phyloP scores from a whole-genome alignment of 805 yeast genomes.

The Lachancea fermentati region DNA sequence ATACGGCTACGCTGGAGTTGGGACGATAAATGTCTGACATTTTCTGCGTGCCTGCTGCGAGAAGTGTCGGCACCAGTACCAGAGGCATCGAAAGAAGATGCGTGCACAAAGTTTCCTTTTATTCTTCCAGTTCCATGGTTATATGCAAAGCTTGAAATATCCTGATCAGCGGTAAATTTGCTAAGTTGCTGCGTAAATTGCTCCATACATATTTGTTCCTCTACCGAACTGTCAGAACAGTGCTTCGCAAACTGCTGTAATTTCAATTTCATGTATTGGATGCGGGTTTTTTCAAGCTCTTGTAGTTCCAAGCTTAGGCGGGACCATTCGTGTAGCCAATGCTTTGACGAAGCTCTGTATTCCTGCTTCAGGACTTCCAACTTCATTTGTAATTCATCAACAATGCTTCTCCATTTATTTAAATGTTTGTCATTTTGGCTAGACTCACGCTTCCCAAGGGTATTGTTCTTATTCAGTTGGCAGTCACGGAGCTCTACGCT shows the following conservation, averaged over 20 bases:
- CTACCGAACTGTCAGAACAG: conserved; percentile 21
- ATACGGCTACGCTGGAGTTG: conserved; percentile 15
- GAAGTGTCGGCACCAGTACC: not conserved
- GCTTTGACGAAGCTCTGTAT: conserved; percentile 28
- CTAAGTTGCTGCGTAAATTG: conserved; percentile 19
- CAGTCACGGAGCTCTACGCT: conserved; percentile 24
- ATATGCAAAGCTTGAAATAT: conserved; percentile 29
- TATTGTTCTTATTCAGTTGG: conserved; percentile 27
- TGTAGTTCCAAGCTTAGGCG: conserved; percentile 23
- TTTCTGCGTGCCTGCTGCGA: conserved; percentile 8
- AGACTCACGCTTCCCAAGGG: conserved; percentile 25
- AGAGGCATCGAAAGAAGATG: not conserved
- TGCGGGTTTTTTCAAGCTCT: conserved; percentile 28
- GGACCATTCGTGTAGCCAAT: conserved; percentile 33
- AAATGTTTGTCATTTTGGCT: conserved; percentile 27
- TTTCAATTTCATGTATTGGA: conserved; percentile 25
- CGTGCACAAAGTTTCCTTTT: conserved; percentile 14
- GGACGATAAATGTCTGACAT: conserved; percentile 25
- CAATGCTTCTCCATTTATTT: conserved; percentile 27
- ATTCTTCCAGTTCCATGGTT: conserved; percentile 32
- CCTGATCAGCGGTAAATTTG: conserved; percentile 27
- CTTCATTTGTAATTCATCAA: conserved; percentile 22
- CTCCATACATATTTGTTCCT: conserved; percentile 29
- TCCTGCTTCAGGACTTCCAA: conserved; percentile 28
- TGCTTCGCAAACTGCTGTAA: conserved; percentile 25